Base-by-base conservation (phyloP, 805 yeast genomes). In the Starmerella cellae region DNA sequence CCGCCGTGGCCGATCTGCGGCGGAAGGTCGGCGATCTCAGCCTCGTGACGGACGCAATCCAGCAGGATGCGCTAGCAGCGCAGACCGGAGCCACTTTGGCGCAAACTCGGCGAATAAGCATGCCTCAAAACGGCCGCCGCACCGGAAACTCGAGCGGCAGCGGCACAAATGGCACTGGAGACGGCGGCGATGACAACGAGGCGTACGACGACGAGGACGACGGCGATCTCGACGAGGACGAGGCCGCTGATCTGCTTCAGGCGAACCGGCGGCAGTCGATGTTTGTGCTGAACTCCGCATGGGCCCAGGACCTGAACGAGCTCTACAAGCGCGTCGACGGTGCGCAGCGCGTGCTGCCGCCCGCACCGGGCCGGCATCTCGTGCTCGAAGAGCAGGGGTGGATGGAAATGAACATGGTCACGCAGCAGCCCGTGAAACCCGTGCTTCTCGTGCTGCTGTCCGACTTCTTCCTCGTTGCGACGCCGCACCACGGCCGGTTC, bases 251-350 rank as follows among this genome's bases (percentile, higher is more conserved):
- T 13, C 19, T 24, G 5, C 23, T 17, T 6, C 17, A 5, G 6
- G n/a, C 42, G 18, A 63, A 66, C 40, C 84, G 80, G 56, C 66
- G 94, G 34, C 74, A 78, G 46, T 76, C 85, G 42, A 74, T 84
- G 39, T 53, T 79, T 41, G 73, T 82, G 41, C 63, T 85, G 39
- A 88, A 82, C 57, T 77, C 77, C 53, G 73, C 81, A 66, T 84
- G 95, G 95, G 80, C 77, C 14, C 67, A 68, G 34, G 84, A 81
- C 55, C 64, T 85, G 55, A 73, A 71, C 42, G 69, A 74, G 8
- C 62, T 85, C 39, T 84, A 79, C 59, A 75, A 75, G 51, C 83
- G 80, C 48, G 94, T 87, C 14, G 95, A 87, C 49, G 93, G 95
- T n/a, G 85, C 94, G 1, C 87, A 82, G 52, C 81, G 81, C 54